phyloP scores from a whole-genome alignment of 2,329 filamentous ascomycete genomes.

The Incumbomyces lentus region DNA sequence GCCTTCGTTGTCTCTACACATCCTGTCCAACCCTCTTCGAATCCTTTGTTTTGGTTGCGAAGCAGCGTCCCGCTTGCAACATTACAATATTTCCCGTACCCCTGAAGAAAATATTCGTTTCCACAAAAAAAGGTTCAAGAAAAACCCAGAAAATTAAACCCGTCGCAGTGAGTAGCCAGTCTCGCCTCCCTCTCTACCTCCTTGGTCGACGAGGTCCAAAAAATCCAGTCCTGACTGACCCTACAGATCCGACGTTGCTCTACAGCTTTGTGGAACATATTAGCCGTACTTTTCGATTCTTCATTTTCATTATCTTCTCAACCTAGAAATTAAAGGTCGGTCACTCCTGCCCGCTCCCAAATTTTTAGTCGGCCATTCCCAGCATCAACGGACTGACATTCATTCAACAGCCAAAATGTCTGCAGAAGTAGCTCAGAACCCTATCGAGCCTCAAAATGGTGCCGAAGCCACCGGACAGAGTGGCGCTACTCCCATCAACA shows the following conservation, averaged over 20 bases:
- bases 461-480: conserved; percentile 34
- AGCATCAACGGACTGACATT: conserved; percentile 43
- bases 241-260: conserved; percentile 11
- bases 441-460: conserved; percentile 59
- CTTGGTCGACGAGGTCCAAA: no score
- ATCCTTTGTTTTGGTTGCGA: conserved; percentile 9
- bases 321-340: conserved; percentile 11
- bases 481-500: conserved; percentile 54
- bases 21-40: conserved; percentile 15
- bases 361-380: neutral
- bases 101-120: conserved; percentile 25
- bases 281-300: conserved; percentile 8
- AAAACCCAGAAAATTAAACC: conserved; percentile 22
- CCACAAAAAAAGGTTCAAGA: conserved; percentile 29
- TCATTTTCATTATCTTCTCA: conserved; percentile 1
- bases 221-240: neutral
- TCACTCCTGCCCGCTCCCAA: conserved; percentile 5
- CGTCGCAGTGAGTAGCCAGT: conserved; percentile 10
- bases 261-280: conserved; percentile 14
- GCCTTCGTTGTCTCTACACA: conserved; percentile 3
- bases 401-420: conserved; percentile 64
- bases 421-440: conserved; percentile 63
- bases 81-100: conserved; percentile 16
- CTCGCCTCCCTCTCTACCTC: no score
- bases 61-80: conserved; percentile 18